Percentiles rank a stretch among this genome's conserved stretches.
These are phyloP conservation scores for Pseudogymnoascus sp. DNA, from an alignment of 2,329 filamentous ascomycete genomes.

Conservation along the genomic window DNA sequence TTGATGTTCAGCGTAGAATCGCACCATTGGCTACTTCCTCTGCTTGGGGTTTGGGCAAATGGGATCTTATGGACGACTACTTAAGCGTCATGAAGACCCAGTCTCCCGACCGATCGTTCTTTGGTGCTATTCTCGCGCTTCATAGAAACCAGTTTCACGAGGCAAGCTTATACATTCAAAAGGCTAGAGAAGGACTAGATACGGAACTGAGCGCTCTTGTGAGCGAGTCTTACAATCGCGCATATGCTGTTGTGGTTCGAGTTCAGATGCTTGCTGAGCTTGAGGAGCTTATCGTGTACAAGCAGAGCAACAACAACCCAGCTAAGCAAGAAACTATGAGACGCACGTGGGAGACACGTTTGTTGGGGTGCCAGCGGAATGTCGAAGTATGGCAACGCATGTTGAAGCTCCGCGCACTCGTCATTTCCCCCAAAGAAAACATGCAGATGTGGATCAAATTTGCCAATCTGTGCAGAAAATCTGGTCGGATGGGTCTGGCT, in stretches of 20 bases:
- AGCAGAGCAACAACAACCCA: conserved; percentile 71
- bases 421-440: conserved; percentile 86
- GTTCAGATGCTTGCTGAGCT: conserved; percentile 98
- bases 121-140: conserved; percentile 88
- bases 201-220: conserved; percentile 92
- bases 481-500: conserved; percentile 83
- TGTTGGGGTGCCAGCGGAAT: conserved; percentile 92
- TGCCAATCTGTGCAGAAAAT: conserved; percentile 95
- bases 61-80: conserved; percentile 98
- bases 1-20: conserved; percentile 82
- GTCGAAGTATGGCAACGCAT: conserved; percentile 98
- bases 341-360: conserved; percentile 86
- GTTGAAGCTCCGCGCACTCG: conserved; percentile 86
- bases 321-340: conserved; percentile 88
- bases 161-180: conserved; percentile 79
- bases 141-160: conserved; percentile 95
- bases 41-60: conserved; percentile 92
- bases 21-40: conserved; percentile 90
- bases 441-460: conserved; percentile 99
- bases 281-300: conserved; percentile 96
- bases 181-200: conserved; percentile 86
- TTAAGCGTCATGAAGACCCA: conserved; percentile 88
- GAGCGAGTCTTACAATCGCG: conserved; percentile 96
- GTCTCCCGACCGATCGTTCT: conserved; percentile 93
- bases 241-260: conserved; percentile 94